These are phyloP conservation scores for Tanacetum coccineum DNA, from an alignment of 129 eudicot genomes.

Conservation along the genomic window DNA sequence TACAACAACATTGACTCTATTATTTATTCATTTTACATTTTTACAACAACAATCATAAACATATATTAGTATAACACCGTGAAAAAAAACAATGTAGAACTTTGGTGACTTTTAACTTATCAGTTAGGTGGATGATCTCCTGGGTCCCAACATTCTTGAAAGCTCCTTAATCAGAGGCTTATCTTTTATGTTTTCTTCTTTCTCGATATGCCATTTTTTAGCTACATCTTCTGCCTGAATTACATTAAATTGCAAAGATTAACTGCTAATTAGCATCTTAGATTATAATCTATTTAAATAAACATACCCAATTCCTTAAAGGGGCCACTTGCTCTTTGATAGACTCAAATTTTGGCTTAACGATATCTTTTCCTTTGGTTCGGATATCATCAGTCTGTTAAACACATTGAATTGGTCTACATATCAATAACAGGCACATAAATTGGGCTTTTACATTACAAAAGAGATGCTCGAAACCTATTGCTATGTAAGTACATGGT, in stretches of 20 bases:
- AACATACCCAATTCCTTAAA: slow-evolving; percentile 68
- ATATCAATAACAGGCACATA: neutral
- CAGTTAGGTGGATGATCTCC: slow-evolving; percentile 35
- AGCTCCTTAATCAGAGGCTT: slow-evolving; percentile 42
- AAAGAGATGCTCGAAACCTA: too few species aligned
- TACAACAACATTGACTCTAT: neutral
- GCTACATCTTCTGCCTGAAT: slow-evolving; percentile 63
- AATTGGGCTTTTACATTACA: too few species aligned
- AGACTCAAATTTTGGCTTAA: slow-evolving; percentile 59
- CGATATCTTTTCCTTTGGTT: slow-evolving; percentile 64
- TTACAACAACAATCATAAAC: slow-evolving; percentile 2
- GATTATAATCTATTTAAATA: neutral
- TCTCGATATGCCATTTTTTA: slow-evolving; percentile 70
- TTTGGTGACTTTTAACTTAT: slow-evolving; percentile 3
- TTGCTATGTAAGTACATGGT: neutral
- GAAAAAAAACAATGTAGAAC: neutral
- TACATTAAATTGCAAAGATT: slow-evolving; percentile 13
- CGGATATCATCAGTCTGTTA: slow-evolving; percentile 63
- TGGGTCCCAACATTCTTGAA: slow-evolving; percentile 29
- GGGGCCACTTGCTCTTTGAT: slow-evolving; percentile 57
- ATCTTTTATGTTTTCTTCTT: slow-evolving; percentile 45
- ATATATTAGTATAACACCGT: slow-evolving; percentile 1
- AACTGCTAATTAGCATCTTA: neutral
- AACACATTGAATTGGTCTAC: neutral
- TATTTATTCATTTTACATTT: neutral